Evolutionary conservation across 805 yeast genomes (phyloP), one percentile per base, ranked within the genome.

Genomic region (Lachancea waltii): DNA sequence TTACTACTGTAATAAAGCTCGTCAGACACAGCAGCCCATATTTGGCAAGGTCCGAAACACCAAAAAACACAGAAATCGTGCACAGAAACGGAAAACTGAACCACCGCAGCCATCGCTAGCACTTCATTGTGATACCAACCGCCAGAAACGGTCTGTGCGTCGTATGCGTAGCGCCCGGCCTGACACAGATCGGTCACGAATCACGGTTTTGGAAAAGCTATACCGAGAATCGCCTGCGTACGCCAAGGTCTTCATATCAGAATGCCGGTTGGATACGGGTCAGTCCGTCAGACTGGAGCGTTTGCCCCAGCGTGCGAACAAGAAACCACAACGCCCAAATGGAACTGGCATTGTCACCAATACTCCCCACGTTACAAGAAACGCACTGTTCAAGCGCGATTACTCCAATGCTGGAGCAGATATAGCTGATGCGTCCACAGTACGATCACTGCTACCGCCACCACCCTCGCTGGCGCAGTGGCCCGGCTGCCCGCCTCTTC

Each of bases 1-100:
- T 40, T 85, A 84, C 64, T 86, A 83, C 54, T 84, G 82, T 49
- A 62, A 68, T 51, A 53, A 48, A 31, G 47, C 46, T 33, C 33
- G 33, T 17, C 38, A 35, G 25, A 27, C 22, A 5, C 23, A 20
- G 13, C 29, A 32, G 15, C 33, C 31, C 13, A 16, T 32, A 6
- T 17, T 37, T 20, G 30, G 30, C 19, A 17, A 19, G 20, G 13
- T 35, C 9, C 33, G 33, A 6, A 17, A n/a, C 13, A 21, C 35
- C 26, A 14, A 11, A 24, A 8, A 36, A 23, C 23, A 15, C 14
- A 31, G 37, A 17, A n/a, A n/a, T 11, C 35, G 40, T n/a, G 31
- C 15, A 18, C 17, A 24, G 10, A 19, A 26, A 10, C 10, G 20
- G 20, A 23, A 17, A 23, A 19, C n/a, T 17, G 14, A 1, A 26